These are phyloP conservation scores for Microglena sp. DNA, from an alignment of 139 green algal species.

Conservation along the genomic window DNA sequence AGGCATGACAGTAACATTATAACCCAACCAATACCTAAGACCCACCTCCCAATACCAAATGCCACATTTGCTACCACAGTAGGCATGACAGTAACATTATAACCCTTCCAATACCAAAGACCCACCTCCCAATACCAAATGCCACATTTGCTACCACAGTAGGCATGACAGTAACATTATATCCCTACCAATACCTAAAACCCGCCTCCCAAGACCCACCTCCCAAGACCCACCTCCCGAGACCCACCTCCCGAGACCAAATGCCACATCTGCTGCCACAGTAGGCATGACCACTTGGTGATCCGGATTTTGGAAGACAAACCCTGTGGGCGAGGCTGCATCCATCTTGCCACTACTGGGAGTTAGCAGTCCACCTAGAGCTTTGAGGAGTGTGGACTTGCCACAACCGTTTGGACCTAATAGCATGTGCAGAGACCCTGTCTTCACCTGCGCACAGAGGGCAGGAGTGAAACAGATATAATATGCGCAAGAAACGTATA, in stretches of 20 bases:
- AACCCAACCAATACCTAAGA: too few relatives aligned
- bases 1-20: background rate
- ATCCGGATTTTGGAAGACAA: slow-evolving; percentile 98
- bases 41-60: slow-evolving; percentile 58
- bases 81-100: slow-evolving; percentile 55
- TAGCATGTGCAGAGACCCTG: slow-evolving; percentile 84
- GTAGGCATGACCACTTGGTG: slow-evolving; percentile 63
- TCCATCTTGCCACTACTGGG: slow-evolving; percentile 42
- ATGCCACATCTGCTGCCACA: slow-evolving; percentile 89
- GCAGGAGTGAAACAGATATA: too few relatives aligned
- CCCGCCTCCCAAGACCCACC: slow-evolving; percentile 54
- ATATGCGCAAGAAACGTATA: too few relatives aligned
- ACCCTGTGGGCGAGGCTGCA: slow-evolving; percentile 49
- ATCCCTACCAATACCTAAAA: too few relatives aligned
- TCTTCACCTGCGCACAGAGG: too few relatives aligned
- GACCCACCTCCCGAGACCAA: slow-evolving; percentile 71
- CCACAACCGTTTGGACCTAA: slow-evolving; percentile 85
- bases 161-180: background rate
- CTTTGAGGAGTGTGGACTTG: slow-evolving; percentile 71
- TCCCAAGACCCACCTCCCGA: slow-evolving; percentile 45
- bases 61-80: slow-evolving; percentile 83
- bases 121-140: slow-evolving; percentile 35
- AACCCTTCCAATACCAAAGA: background rate
- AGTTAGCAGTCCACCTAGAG: slow-evolving; percentile 68
- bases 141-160: background rate